Evolutionary conservation across 225 moss, liverwort and hornwort genomes (phyloP).

Genomic region (Antitrichia curtipendula): DNA sequence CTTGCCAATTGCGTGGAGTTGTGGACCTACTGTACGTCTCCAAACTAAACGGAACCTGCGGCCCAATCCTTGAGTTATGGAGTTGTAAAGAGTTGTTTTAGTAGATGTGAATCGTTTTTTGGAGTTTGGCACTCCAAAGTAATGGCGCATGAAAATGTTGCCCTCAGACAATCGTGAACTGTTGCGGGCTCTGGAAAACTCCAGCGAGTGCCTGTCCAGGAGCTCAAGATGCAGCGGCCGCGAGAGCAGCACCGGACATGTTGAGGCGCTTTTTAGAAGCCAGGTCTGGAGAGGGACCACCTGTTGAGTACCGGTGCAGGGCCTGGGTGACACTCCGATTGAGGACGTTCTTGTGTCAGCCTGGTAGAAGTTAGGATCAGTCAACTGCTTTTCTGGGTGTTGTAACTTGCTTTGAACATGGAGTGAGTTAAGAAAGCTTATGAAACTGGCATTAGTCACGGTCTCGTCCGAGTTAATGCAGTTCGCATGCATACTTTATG

Average conservation of each 20-base stretch:
- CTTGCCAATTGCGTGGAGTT: not conserved
- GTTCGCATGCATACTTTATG: not conserved
- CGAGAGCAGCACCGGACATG: not conserved
- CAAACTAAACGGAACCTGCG: not conserved
- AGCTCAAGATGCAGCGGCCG: not conserved
- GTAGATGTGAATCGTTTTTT: too few relatives aligned
- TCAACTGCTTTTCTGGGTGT: not conserved
- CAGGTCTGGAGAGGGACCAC: not conserved
- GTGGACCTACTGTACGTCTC: not conserved
- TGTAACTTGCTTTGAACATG: not conserved
- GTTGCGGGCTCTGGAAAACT: not conserved
- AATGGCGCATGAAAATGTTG: not conserved
- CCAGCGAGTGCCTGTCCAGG: not conserved
- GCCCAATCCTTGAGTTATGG: not conserved
- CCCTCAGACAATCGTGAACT: not conserved
- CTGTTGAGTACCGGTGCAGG: not conserved
- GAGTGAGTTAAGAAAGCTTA: not conserved
- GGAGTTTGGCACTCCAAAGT: not conserved
- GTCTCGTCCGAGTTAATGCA: not conserved
- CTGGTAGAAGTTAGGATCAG: not conserved
- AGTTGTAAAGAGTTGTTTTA: not conserved
- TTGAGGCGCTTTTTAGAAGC: not conserved
- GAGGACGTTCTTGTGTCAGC: not conserved
- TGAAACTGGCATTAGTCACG: not conserved
- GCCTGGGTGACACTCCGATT: not conserved